Evolutionary conservation across 257 asterid genomes (phyloP), one percentile per base, ranked within the genome.

Genomic region (Solanum ossicruentum): DNA sequence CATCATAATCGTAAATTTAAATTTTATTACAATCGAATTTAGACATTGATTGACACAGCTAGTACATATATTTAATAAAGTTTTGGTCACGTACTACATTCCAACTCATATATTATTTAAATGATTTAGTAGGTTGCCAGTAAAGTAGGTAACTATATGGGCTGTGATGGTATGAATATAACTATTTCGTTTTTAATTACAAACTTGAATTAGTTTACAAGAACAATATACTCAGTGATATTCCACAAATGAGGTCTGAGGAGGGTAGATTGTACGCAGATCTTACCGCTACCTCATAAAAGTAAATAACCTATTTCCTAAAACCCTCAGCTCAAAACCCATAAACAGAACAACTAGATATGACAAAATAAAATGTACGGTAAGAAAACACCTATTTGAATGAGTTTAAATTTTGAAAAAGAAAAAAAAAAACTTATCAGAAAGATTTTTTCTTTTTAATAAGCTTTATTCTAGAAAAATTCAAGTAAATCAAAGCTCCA

Each of bases 121-220:
- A 21, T 47, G 60, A 73, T 21, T 12, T 47, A 55, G 81, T 47
- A 47, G 81, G 81, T 47, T 73, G 81, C n/a, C 81, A 47, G 47
- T 73, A 73, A 47, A 70, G 79, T 18, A 17, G 79, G 26, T 70
- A 20, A n/a, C 10, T 12, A 70, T 39, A 18, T 36, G 3, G 43
- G 6, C 0, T 70, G 17, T 18, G 54, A 69, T 16, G 1, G 4
- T 8, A 41, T 10, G 28, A 2, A 70, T 39, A 70, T 0, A 70
- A 16, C 26, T 32, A 5, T 8, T 16, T 69, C 7, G 4, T 3
- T 69, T 39, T 69, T 36, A 16, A 36, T 69, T 0, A 9, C 2
- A 17, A 1, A 0, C 17, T 16, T 36, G 1, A 0, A 36, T 3
- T 6, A 18, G 8, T 58, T 57, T 20, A 3, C n/a, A n/a, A n/a